phyloP scores from a whole-genome alignment of 768 basidiomycete species.

The Termitomyces sp. region DNA sequence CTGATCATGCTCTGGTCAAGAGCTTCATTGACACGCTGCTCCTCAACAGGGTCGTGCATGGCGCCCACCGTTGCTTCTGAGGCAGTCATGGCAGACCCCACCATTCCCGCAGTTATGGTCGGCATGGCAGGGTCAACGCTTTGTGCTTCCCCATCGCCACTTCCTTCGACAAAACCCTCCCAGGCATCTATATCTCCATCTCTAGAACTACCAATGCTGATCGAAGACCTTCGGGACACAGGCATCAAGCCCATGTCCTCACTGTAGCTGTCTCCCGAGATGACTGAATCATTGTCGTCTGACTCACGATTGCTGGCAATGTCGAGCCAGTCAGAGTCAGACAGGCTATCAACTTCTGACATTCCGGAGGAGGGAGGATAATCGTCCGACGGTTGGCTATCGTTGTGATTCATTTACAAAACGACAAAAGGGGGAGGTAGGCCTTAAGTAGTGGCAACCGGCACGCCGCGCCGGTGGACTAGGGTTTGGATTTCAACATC shows the following conservation, averaged over 20 bases:
- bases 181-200: constrained; percentile 71
- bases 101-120: constrained; percentile 24
- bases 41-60: constrained; percentile 50
- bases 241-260: constrained; percentile 50
- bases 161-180: constrained; percentile 73
- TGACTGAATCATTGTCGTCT: constrained; percentile 68
- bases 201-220: constrained; percentile 65
- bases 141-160: constrained; percentile 41
- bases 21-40: constrained; percentile 66
- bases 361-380: constrained; percentile 37
- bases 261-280: constrained; percentile 59
- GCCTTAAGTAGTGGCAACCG: constrained; percentile 23
- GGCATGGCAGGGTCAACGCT: constrained; percentile 26
- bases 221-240: constrained; percentile 64
- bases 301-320: constrained; percentile 67
- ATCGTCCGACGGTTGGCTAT: constrained; percentile 26
- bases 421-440: constrained; percentile 21
- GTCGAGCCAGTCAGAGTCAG: constrained; percentile 86
- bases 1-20: constrained; percentile 83
- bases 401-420: constrained; percentile 27
- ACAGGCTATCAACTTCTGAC: constrained; percentile 64
- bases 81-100: constrained; percentile 29
- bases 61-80: constrained; percentile 20
- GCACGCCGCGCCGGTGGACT: constrained; percentile 10
- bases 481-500: neutral